Evolutionary conservation across 495 filamentous ascomycete species (phyloP).

Genomic region (Cercophora samala): DNA sequence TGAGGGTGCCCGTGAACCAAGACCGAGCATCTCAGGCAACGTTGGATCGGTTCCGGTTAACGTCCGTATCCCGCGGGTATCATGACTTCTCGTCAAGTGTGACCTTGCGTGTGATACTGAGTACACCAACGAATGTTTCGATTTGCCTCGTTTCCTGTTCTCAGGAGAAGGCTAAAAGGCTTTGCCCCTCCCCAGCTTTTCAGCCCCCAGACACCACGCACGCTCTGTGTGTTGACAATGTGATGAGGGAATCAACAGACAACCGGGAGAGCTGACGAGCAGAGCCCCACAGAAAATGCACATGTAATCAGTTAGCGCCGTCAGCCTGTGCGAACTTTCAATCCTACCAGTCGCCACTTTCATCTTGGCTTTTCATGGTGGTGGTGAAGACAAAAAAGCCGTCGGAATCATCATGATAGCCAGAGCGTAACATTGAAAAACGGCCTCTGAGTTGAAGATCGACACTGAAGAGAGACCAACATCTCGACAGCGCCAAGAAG

Average conservation of each 20-base stretch:
- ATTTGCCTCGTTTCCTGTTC: neutral
- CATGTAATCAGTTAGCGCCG: neutral
- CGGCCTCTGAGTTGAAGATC: neutral
- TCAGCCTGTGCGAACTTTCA: neutral
- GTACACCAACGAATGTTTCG: neutral
- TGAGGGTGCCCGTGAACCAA: neutral
- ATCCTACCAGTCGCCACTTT: neutral
- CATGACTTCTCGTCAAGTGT: neutral
- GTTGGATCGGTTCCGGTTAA: neutral
- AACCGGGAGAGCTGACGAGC: neutral
- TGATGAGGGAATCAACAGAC: neutral
- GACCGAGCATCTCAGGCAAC: neutral
- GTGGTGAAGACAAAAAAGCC: neutral
- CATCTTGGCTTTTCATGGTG: neutral
- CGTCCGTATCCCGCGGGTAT: neutral
- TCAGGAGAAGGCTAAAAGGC: neutral
- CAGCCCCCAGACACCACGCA: neutral
- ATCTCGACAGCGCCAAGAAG: neutral
- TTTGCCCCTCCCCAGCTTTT: neutral
- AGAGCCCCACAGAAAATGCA: neutral
- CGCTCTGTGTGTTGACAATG: neutral
- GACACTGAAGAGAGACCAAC: neutral
- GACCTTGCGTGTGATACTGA: neutral
- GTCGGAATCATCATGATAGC: neutral
- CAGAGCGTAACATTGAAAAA: neutral